Evolutionary conservation across 208 protist genomes (phyloP).

Genomic region (Naegleria lovaniensis): DNA sequence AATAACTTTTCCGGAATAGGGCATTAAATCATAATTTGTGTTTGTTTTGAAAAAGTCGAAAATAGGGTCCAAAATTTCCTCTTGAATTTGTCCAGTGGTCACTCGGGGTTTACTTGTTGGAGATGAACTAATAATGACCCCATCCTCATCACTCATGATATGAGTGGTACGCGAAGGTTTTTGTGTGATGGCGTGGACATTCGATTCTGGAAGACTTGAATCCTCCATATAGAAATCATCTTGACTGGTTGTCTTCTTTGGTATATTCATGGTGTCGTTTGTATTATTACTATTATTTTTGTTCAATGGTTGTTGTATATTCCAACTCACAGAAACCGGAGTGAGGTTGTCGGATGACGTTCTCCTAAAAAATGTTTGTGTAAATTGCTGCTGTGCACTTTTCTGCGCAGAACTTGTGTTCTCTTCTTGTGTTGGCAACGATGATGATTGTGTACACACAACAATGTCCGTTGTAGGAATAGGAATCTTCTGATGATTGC

Average conservation of each 20-base stretch:
- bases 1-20: conserved; percentile 11
- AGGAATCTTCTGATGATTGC: no score
- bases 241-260: neutral
- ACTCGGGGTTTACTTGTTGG: neutral
- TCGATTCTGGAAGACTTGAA: neutral
- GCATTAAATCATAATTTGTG: conserved; percentile 27
- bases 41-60: neutral
- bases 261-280: neutral
- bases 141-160: neutral
- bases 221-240: neutral
- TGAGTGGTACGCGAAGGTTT: neutral
- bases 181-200: neutral
- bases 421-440: no score
- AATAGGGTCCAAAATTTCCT: conserved; percentile 9
- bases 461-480: no score
- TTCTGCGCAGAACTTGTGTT: no score
- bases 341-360: no score
- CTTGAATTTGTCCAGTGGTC: neutral
- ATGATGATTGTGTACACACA: no score
- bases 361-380: no score
- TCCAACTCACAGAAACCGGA: no score
- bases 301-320: no score
- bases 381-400: no score
- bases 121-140: neutral
- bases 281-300: no score